Base-by-base conservation (phyloP, 257 asterid species). In the Solanum appendiculatum region DNA sequence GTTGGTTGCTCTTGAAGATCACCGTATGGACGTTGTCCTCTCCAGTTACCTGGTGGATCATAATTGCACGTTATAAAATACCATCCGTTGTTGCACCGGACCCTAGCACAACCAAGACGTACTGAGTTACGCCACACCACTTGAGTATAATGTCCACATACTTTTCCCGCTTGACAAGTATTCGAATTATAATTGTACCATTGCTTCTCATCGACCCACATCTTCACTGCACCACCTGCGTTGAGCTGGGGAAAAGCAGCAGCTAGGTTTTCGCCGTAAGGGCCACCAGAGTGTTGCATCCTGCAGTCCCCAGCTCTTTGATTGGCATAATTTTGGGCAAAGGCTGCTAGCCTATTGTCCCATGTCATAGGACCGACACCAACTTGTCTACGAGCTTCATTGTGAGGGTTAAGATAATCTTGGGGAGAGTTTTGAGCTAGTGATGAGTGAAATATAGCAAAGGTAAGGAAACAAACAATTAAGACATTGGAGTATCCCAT, bases 261-360 rank as follows among this genome's bases (percentile, higher is more conserved):
- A 0, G 95, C 93, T 1, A 93, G 69, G 89, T 92, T 93, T 54
- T 94, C 98, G 0, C 98, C 98, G 7, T 93, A 93, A 3, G 88
- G 85, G 0, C 95, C 92, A 0, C 0, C 0, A 0, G 96, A 94
- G 48, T 93, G 94, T 42, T 42, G 16, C 89, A 91, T 72, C 9
- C 27, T 83, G 29, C 96, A 92, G 73, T 93, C 94, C 1, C 58
- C 33, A 0, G 89, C 27, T 18, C 92, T 88, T 7, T 46, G 3
- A 18, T 86, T 48, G 9, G 92, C 94, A 3, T 93, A 92, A 0
- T 56, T 40, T 2, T 88, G 89, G 1, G 96, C 96, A 29, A 89
- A 94, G 23, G 83, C 73, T 0, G 90, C 94, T 7, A 94, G 40
- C 7, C 48, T 90, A 9, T 42, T 23, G 85, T 88, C 64, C 95